Percentiles rank a stretch among this genome's conserved stretches.
Evolutionary conservation across 2,329 filamentous ascomycete genomes (phyloP).

Genomic region (Verticillium alfalfae): DNA sequence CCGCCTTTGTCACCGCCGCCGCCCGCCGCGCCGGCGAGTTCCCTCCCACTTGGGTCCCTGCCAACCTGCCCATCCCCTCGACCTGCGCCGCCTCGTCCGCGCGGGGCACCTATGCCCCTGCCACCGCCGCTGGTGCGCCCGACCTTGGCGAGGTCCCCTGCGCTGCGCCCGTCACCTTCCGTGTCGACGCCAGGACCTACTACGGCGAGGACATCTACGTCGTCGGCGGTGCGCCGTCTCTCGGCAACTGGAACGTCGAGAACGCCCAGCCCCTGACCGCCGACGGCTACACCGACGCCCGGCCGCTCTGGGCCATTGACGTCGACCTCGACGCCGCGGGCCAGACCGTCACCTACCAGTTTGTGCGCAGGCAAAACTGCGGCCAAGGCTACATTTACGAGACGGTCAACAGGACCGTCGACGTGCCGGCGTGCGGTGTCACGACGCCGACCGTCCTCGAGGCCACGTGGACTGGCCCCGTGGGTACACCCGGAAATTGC

Average conservation of each 20-base stretch:
- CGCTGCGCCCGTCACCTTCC: slow-evolving; percentile 33
- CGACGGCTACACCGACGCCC: slow-evolving; percentile 30
- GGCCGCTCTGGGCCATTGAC: slow-evolving; percentile 38
- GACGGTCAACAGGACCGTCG: slow-evolving; percentile 33
- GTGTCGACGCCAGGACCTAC: slow-evolving; percentile 38
- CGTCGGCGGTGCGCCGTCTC: slow-evolving; percentile 31
- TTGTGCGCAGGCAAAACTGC: slow-evolving; percentile 36
- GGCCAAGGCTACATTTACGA: slow-evolving; percentile 37
- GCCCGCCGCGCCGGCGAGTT: slow-evolving; percentile 29
- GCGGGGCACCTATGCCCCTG: slow-evolving; percentile 24
- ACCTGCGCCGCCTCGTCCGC: slow-evolving; percentile 18
- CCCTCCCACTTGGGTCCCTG: slow-evolving; percentile 20
- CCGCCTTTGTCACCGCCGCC: slow-evolving; percentile 40
- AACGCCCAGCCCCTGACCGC: slow-evolving; percentile 31
- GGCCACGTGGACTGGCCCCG: slow-evolving; percentile 30
- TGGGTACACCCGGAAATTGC: slow-evolving; percentile 18
- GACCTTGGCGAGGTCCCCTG: slow-evolving; percentile 20
- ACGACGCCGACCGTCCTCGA: slow-evolving; percentile 20
- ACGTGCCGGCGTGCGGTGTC: slow-evolving; percentile 26
- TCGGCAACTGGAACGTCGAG: slow-evolving; percentile 36
- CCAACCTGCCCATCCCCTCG: slow-evolving; percentile 18
- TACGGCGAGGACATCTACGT: slow-evolving; percentile 43
- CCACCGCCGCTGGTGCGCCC: slow-evolving; percentile 27
- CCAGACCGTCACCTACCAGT: slow-evolving; percentile 36
- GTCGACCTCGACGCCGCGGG: slow-evolving; percentile 31